These are phyloP conservation scores for Picea abies DNA, from an alignment of 83 land plant genomes.

Conservation along the genomic window DNA sequence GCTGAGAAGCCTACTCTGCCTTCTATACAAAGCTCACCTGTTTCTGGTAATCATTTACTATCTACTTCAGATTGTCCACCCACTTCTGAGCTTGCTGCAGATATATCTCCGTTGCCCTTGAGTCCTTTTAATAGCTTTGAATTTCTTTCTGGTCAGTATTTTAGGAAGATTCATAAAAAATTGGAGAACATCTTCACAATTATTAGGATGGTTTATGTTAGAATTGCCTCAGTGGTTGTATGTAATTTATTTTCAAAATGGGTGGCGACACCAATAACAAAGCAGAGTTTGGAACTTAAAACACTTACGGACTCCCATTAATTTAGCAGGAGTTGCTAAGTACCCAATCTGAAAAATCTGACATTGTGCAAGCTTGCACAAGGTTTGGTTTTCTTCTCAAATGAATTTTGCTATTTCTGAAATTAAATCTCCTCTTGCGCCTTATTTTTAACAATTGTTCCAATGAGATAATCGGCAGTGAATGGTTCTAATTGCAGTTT, in stretches of 20 bases:
- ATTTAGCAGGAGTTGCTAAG: conserved; percentile 24
- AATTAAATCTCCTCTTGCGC: background rate
- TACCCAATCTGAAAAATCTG: conserved; percentile 40
- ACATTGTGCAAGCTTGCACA: conserved; percentile 71
- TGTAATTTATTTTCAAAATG: background rate
- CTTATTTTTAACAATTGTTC: background rate
- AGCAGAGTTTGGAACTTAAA: background rate
- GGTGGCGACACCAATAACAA: too few species aligned
- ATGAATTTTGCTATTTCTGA: background rate
- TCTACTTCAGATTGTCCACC: too few species aligned
- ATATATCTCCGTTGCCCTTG: background rate
- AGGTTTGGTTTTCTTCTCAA: conserved; percentile 45
- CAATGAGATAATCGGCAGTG: background rate
- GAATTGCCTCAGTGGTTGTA: background rate
- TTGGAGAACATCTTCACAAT: background rate
- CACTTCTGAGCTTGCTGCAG: too few species aligned
- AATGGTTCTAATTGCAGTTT: conserved; percentile 45
- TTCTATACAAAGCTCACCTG: too few species aligned
- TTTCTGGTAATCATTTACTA: too few species aligned
- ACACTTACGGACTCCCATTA: background rate
- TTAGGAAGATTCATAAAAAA: too few species aligned
- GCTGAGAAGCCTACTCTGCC: too few species aligned
- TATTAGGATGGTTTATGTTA: background rate
- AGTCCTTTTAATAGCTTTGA: background rate
- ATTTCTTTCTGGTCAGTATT: too few species aligned